Percentiles rank a stretch among this genome's conserved stretches.
Evolutionary conservation across 495 filamentous ascomycete genomes (phyloP).

Genomic region (Chlorociboria aeruginascens): DNA sequence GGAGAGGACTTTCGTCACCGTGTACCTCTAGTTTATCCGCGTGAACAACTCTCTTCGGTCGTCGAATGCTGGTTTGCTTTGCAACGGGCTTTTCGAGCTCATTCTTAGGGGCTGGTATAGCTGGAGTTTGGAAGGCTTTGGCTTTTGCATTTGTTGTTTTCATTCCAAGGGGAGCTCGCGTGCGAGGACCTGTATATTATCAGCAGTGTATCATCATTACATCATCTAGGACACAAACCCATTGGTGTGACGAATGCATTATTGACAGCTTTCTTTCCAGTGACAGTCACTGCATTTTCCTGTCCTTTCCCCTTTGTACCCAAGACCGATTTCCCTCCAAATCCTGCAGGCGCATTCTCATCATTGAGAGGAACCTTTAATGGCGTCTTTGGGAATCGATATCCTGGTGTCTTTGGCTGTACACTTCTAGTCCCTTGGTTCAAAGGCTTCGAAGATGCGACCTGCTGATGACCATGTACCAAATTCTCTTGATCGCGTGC

Average conservation of each 20-base stretch:
- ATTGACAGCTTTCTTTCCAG: constrained; percentile 46
- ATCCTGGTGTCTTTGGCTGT: constrained; percentile 68
- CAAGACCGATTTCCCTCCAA: constrained; percentile 47
- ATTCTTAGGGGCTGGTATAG: constrained; percentile 16
- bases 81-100: constrained; percentile 32
- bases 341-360: constrained; percentile 60
- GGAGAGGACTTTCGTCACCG: constrained; percentile 27
- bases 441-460: constrained; percentile 65
- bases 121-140: constrained; percentile 46
- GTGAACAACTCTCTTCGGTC: constrained; percentile 27
- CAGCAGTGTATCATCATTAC: not conserved
- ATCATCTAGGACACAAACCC: constrained; percentile 37
- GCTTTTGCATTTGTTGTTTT: constrained; percentile 96
- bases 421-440: constrained; percentile 51
- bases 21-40: constrained; percentile 31
- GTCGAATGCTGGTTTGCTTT: constrained; percentile 24
- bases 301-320: constrained; percentile 42
- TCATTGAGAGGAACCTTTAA: constrained; percentile 76
- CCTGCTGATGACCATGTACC: constrained; percentile 58
- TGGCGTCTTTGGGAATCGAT: constrained; percentile 69
- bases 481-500: constrained; percentile 86
- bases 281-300: constrained; percentile 41
- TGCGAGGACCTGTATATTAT: constrained; percentile 43
- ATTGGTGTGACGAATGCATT: constrained; percentile 72
- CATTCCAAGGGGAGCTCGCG: constrained; percentile 71